These are phyloP conservation scores for Ophiostoma himal-ulmi DNA, from an alignment of 2,329 filamentous ascomycete genomes.

Conservation along the genomic window DNA sequence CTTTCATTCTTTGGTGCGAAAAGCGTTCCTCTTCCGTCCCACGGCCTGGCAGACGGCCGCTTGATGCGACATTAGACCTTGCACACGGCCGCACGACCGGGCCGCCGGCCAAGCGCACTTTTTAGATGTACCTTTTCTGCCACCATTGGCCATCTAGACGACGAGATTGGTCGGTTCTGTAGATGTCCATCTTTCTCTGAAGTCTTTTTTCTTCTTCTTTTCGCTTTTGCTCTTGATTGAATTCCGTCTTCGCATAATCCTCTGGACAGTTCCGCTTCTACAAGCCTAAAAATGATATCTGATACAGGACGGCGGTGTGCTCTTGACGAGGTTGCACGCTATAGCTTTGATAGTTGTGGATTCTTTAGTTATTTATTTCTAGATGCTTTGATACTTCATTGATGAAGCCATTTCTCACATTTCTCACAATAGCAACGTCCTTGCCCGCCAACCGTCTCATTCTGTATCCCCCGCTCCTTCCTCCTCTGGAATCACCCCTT, in stretches of 20 bases:
- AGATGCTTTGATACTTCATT: too few relatives aligned
- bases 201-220: not conserved
- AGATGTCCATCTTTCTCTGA: not conserved
- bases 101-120: slow-evolving; percentile 10
- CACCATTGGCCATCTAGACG: not conserved
- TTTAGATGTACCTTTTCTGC: not conserved
- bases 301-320: not conserved
- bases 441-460: not conserved
- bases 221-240: too few relatives aligned
- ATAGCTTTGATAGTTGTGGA: not conserved
- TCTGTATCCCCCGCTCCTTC: not conserved
- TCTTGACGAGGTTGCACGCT: not conserved
- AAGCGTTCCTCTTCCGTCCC: not conserved
- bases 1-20: too few relatives aligned
- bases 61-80: not conserved
- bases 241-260: too few relatives aligned
- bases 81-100: not conserved
- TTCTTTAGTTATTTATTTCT: not conserved
- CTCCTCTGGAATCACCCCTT: not conserved
- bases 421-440: not conserved
- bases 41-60: not conserved
- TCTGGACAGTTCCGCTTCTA: too few relatives aligned
- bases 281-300: not conserved
- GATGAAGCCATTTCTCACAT: not conserved
- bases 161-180: not conserved